Conservation (phyloP, 768 basidiomycete species). For the Trametes coccinea region DNA sequence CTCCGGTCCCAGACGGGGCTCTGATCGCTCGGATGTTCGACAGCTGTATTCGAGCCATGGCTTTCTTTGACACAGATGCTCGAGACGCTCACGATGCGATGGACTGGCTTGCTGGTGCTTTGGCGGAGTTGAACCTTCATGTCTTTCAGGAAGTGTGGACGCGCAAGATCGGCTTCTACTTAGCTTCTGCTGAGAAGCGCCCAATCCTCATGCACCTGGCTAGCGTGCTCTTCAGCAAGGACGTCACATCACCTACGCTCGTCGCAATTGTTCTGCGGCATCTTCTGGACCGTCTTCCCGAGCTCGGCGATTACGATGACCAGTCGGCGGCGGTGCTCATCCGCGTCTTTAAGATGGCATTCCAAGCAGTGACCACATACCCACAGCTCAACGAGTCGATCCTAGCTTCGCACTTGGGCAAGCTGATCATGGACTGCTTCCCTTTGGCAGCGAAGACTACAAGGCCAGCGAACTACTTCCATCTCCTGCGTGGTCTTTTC, state of each 20-base stretch:
- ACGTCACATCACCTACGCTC: constrained; percentile 74
- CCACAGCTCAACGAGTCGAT: constrained; percentile 84
- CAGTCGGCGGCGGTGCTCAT: constrained; percentile 81
- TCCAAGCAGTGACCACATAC: constrained; percentile 77
- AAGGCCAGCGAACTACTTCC: constrained; percentile 91
- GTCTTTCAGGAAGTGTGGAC: constrained; percentile 98
- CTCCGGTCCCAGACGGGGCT: constrained; percentile 79
- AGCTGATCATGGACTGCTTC: constrained; percentile 95
- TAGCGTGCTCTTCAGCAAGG: constrained; percentile 78
- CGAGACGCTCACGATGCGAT: constrained; percentile 75
- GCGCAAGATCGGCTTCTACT: constrained; percentile 88
- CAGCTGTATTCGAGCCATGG: constrained; percentile 80
- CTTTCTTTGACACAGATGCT: constrained; percentile 70
- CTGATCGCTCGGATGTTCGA: constrained; percentile 87
- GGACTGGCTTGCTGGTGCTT: constrained; percentile 76
- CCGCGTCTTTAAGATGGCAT: constrained; percentile 94
- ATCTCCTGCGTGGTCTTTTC: constrained; percentile 89
- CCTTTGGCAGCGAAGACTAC: constrained; percentile 89
- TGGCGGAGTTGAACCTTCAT: constrained; percentile 83
- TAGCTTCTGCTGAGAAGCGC: constrained; percentile 75
- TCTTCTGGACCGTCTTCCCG: constrained; percentile 76
- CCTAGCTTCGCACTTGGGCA: constrained; percentile 88
- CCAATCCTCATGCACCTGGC: constrained; percentile 81
- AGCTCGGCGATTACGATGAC: constrained; percentile 85
- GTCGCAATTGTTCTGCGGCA: constrained; percentile 88